Conservation (phyloP, 345 rosid genomes). For the Cardamine occulta region DNA sequence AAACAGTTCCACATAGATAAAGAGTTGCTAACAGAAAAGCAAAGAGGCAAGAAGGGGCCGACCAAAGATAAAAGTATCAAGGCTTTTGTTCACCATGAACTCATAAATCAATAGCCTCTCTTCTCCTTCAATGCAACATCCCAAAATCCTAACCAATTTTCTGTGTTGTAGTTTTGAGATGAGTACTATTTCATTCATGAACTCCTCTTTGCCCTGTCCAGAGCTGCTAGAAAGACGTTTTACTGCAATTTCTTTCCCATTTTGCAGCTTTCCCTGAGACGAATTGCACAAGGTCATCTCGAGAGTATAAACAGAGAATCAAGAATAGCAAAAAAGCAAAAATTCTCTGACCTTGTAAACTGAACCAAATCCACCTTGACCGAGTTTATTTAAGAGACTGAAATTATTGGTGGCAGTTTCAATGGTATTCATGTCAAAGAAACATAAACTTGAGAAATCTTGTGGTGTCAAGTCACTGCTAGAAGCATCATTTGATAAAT, state of each 20-base stretch:
- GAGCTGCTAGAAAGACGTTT: constrained; percentile 53
- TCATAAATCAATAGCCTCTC: constrained; percentile 38
- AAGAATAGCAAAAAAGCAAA: not conserved
- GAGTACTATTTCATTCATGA: constrained; percentile 46
- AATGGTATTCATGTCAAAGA: constrained; percentile 29
- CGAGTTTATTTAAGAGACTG: constrained; percentile 33
- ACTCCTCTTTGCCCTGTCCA: constrained; percentile 49
- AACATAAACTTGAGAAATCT: not conserved
- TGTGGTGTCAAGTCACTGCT: no score
- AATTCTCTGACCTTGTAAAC: constrained; percentile 34
- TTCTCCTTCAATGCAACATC: constrained; percentile 38
- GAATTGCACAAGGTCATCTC: not conserved
- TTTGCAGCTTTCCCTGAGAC: constrained; percentile 42
- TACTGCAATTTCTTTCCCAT: constrained; percentile 50
- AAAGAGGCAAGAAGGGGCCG: not conserved
- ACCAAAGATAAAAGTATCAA: constrained; percentile 46
- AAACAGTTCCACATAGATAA: not conserved
- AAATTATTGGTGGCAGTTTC: constrained; percentile 36
- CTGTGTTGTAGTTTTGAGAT: constrained; percentile 65
- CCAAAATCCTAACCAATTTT: constrained; percentile 54
- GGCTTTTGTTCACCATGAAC: constrained; percentile 37
- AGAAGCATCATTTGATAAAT: not conserved
- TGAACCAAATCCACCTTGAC: constrained; percentile 45
- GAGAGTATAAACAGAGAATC: not conserved
- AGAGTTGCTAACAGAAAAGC: not conserved